Conservation (phyloP, 2,329 filamentous ascomycete genomes). For the Lachnellula hyalina region DNA sequence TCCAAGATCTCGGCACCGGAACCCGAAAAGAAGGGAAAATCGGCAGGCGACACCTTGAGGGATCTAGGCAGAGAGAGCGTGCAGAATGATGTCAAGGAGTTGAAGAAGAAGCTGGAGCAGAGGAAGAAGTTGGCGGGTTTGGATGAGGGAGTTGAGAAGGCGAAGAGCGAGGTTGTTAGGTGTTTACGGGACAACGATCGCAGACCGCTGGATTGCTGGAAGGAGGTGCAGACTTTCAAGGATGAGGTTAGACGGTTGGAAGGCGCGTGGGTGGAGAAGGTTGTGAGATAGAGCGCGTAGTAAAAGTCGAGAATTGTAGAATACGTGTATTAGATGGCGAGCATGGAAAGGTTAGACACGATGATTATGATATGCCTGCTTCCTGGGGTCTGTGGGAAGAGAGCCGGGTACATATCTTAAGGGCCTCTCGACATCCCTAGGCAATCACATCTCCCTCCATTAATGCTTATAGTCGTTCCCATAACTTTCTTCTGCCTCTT, state of each 20-base stretch:
- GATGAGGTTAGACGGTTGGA: conserved; percentile 81
- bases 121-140: conserved; percentile 63
- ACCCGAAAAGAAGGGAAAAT: conserved; percentile 12
- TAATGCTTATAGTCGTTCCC: too few species aligned
- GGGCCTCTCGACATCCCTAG: too few species aligned
- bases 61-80: conserved; percentile 43
- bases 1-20: conserved; percentile 49
- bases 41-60: conserved; percentile 30
- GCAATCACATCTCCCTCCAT: too few species aligned
- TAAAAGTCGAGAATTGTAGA: conserved; percentile 2
- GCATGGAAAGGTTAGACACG: background rate
- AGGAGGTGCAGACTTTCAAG: conserved; percentile 83
- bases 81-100: conserved; percentile 52
- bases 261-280: conserved; percentile 80
- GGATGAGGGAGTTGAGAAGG: conserved; percentile 67
- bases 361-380: background rate
- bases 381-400: too few species aligned
- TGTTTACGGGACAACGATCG: conserved; percentile 82
- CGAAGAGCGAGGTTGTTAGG: conserved; percentile 68
- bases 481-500: too few species aligned
- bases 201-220: conserved; percentile 88
- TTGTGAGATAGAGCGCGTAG: conserved; percentile 42
- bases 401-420: too few species aligned
- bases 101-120: conserved; percentile 54
- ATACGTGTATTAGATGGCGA: conserved; percentile 9